phyloP scores from a whole-genome alignment of 2,329 filamentous ascomycete species.

The Aureobasidium lini region DNA sequence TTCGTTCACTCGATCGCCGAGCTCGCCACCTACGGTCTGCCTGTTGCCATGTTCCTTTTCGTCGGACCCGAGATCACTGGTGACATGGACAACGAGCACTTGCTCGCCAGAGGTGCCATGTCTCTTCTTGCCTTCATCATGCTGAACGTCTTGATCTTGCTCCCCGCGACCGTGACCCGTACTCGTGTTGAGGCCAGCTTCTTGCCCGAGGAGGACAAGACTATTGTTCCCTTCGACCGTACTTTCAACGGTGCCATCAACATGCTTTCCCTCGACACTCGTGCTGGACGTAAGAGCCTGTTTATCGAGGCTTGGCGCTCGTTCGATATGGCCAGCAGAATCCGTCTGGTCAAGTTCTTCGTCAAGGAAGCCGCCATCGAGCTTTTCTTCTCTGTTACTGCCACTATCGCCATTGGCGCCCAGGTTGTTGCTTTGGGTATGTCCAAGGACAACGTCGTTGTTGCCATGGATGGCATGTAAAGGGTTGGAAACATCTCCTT shows the following conservation, averaged over 20 bases:
- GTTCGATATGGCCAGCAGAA: slow-evolving; percentile 65
- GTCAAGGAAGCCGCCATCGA: slow-evolving; percentile 47
- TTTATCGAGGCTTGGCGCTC: slow-evolving; percentile 71
- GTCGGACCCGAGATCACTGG: slow-evolving; percentile 17
- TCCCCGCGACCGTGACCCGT: slow-evolving; percentile 71
- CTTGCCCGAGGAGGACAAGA: slow-evolving; percentile 70
- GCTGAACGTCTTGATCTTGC: slow-evolving; percentile 60
- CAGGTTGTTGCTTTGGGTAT: slow-evolving; percentile 17
- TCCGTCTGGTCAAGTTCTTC: slow-evolving; percentile 67
- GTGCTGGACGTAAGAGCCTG: slow-evolving; percentile 39
- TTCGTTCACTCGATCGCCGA: slow-evolving; percentile 54
- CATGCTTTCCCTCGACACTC: slow-evolving; percentile 63
- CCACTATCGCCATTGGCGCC: slow-evolving; percentile 16
- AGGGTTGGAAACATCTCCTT: background rate
- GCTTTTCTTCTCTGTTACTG: slow-evolving; percentile 21
- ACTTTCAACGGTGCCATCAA: slow-evolving; percentile 67
- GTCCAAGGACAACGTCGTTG: background rate
- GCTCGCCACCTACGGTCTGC: slow-evolving; percentile 41
- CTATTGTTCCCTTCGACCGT: slow-evolving; percentile 85
- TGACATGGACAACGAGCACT: slow-evolving; percentile 24
- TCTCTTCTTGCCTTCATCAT: slow-evolving; percentile 26
- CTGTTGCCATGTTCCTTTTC: slow-evolving; percentile 21
- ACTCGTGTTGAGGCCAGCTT: slow-evolving; percentile 81
- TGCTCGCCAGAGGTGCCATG: slow-evolving; percentile 22
- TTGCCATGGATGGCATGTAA: slow-evolving; percentile 2